A percentile compares a stretch with the other conserved stretches of the same genome.
These are phyloP conservation scores for Aspergillus ellipticus DNA, from an alignment of 495 filamentous ascomycete genomes.

Conservation along the genomic window DNA sequence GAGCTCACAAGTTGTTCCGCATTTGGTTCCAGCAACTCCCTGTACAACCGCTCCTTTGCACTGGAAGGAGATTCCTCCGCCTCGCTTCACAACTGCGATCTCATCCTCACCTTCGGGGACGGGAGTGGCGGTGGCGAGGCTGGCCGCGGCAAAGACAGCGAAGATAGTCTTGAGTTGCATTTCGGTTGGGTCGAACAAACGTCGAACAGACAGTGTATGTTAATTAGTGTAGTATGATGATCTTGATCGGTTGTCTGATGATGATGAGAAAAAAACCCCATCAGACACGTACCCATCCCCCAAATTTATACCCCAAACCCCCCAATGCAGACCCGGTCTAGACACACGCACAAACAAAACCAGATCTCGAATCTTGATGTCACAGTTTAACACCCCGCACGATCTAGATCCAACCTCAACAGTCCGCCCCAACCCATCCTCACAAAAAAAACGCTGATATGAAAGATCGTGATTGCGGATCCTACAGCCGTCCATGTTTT, in stretches of 20 bases:
- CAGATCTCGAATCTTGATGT: background rate
- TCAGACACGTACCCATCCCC: background rate
- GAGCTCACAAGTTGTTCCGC: background rate
- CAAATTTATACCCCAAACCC: background rate
- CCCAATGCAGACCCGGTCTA: background rate
- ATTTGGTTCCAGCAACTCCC: background rate
- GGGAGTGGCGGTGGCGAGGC: background rate
- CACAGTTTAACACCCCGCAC: background rate
- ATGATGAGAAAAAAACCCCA: background rate
- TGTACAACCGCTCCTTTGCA: background rate
- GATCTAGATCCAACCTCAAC: background rate
- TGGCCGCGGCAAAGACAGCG: background rate
- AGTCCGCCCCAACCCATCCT: too few relatives aligned
- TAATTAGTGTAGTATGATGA: too few relatives aligned
- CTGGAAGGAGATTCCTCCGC: background rate
- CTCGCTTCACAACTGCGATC: background rate
- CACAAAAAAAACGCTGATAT: background rate
- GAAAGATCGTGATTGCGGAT: background rate
- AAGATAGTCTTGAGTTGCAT: background rate
- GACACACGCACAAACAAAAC: too few relatives aligned
- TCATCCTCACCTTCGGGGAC: background rate
- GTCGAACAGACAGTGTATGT: too few relatives aligned
- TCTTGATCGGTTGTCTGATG: background rate
- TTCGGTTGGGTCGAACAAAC: background rate
- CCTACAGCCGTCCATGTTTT: background rate